Evolutionary conservation across 495 filamentous ascomycete genomes (phyloP), one percentile per base, ranked within the genome.

Genomic region (Tuber aestivum): DNA sequence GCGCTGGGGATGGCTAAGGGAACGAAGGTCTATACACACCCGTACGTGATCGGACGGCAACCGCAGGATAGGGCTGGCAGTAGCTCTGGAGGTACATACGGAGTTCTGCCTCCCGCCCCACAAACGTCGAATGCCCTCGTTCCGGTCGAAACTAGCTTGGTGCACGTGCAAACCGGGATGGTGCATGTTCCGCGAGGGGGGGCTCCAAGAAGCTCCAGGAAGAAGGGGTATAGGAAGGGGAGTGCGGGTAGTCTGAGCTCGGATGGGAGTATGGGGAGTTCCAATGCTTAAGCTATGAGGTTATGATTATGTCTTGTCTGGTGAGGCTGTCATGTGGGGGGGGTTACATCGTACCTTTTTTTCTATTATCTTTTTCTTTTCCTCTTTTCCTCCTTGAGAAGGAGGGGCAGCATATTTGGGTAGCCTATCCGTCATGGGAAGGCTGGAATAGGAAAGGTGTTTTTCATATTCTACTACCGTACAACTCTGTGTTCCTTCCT

Each of bases 1-100:
- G 76, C 80, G 68, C 68, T 82, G n/a, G 81, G 81, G 27, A 82
- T 82, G 80, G 81, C 81, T 23, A 80, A 83, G 40, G 81, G 81
- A 12, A 78, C 77, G 20, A 83, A 83, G 42, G 76, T 79, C 40
- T 83, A 83, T 44, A 61, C 77, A 0, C 81, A 83, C 70, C 75
- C 80, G 21, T 45, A 74, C 2, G 72, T 79, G 35, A 65, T 74
- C 68, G 75, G 74, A 68, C 74, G 79, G 20, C 73, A 65, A 35
- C 73, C 80, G 0, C 77, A 82, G 18, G 80, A 82, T 48, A 74
- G 80, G n/a, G 79, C 75, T 71, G 80, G 80, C 23, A 77, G 76
- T 61, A 80, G 80, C 50, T 80, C 79, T 23, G 80, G 79, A 14
- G 80, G 80, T 2, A 82, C 79, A 32, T 82, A 70, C 35, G 80